Percentiles rank a stretch among this genome's conserved stretches.
phyloP scores from a whole-genome alignment of 495 filamentous ascomycete species.

The Talaromyces thailandensis region DNA sequence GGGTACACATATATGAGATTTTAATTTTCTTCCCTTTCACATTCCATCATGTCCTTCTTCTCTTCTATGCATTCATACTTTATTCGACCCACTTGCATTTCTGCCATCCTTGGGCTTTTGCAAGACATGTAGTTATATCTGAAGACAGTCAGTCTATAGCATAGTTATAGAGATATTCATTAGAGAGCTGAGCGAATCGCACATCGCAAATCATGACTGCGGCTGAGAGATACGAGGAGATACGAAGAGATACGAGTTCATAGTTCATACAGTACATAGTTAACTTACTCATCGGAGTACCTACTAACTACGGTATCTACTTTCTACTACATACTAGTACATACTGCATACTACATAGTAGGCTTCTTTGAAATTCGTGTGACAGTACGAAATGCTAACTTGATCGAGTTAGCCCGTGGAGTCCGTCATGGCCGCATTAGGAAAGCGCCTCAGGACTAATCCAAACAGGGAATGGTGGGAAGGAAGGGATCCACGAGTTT shows the following conservation, averaged over 20 bases:
- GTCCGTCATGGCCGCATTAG: background rate
- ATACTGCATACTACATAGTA: too few species aligned
- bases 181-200: background rate
- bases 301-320: too few species aligned
- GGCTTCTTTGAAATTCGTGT: too few species aligned
- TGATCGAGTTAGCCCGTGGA: background rate
- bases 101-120: background rate
- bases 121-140: background rate
- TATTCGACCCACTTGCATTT: background rate
- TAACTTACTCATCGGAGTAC: too few species aligned
- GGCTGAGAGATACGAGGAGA: background rate
- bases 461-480: background rate
- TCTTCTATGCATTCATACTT: background rate
- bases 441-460: background rate
- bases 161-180: background rate
- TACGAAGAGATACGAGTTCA: background rate
- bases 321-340: too few species aligned
- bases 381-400: too few species aligned
- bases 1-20: background rate
- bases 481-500: background rate
- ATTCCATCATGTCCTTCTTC: background rate
- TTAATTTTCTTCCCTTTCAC: background rate
- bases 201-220: background rate
- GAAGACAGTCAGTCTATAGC: background rate
- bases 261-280: background rate